Percentiles rank a stretch among this genome's conserved stretches.
Evolutionary conservation across 2,329 filamentous ascomycete genomes (phyloP).

Genomic region (Acrocalymma vagum): DNA sequence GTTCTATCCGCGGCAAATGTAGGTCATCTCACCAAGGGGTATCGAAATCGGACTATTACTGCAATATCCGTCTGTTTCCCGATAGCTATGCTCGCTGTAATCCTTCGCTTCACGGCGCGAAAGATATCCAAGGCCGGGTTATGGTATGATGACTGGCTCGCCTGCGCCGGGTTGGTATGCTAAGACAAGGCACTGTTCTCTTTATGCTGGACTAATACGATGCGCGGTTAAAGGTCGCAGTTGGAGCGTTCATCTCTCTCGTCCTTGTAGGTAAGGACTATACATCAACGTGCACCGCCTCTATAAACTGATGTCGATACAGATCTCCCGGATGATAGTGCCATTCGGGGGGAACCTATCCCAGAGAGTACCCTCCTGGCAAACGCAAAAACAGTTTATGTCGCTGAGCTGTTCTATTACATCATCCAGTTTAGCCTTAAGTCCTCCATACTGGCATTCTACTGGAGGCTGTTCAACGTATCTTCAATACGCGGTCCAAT

Average conservation of each 20-base stretch:
- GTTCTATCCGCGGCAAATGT: slow-evolving; percentile 6
- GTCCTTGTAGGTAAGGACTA: slow-evolving; percentile 7
- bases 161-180: slow-evolving; percentile 5
- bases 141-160: slow-evolving; percentile 7
- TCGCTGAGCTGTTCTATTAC: slow-evolving; percentile 1
- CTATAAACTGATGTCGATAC: slow-evolving; percentile 1
- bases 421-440: not conserved
- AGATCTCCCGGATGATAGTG: slow-evolving; percentile 1
- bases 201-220: slow-evolving; percentile 1
- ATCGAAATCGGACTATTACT: slow-evolving; percentile 3
- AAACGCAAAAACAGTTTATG: slow-evolving; percentile 1
- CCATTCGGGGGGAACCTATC: not conserved
- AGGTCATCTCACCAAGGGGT: slow-evolving; percentile 2
- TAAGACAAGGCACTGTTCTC: not conserved
- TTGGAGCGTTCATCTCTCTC: slow-evolving; percentile 6
- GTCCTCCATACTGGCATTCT: slow-evolving; percentile 1
- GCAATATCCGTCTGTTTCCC: slow-evolving; percentile 7
- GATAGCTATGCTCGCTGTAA: not conserved
- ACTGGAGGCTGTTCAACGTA: slow-evolving; percentile 3
- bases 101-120: slow-evolving; percentile 7
- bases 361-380: not conserved
- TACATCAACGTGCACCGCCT: not conserved
- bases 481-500: not conserved
- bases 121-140: slow-evolving; percentile 4
- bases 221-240: slow-evolving; percentile 1